Evolutionary conservation across 1,139 yeast genomes (phyloP).

Genomic region (Geotrichum bryndzae): DNA sequence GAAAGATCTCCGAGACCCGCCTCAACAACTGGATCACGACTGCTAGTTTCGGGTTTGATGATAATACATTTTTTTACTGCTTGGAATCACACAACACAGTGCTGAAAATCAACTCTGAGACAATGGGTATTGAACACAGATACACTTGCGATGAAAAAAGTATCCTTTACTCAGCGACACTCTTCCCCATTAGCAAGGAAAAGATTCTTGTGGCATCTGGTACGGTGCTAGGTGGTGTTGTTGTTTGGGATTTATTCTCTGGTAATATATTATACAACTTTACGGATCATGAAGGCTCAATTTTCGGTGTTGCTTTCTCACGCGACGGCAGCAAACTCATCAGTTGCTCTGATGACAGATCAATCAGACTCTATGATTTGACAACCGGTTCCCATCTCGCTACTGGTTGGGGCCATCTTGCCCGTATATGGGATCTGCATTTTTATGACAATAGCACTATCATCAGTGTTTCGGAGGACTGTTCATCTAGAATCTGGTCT

Average conservation of each 20-base stretch:
- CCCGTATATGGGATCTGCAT: conserved; percentile 81
- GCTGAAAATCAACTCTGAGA: conserved; percentile 41
- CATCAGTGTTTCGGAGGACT: conserved; percentile 80
- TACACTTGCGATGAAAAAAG: conserved; percentile 66
- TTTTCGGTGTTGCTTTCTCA: conserved; percentile 72
- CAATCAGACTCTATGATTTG: conserved; percentile 70
- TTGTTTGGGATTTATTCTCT: conserved; percentile 54
- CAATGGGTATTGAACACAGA: conserved; percentile 36
- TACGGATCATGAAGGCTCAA: conserved; percentile 81
- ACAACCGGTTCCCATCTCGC: conserved; percentile 51
- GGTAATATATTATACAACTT: conserved; percentile 49
- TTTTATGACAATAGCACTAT: conserved; percentile 45
- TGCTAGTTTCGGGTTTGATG: conserved; percentile 44
- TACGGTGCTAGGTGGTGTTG: conserved; percentile 84
- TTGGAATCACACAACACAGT: conserved; percentile 81
- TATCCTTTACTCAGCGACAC: conserved; percentile 78
- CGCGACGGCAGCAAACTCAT: conserved; percentile 50
- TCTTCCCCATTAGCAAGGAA: conserved; percentile 43
- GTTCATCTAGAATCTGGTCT: conserved; percentile 78
- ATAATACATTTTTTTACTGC: conserved; percentile 34
- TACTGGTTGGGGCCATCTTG: conserved; percentile 94
- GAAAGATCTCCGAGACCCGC: conserved; percentile 41
- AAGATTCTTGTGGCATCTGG: conserved; percentile 70
- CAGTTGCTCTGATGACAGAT: conserved; percentile 90
- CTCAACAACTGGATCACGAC: conserved; percentile 75